Evolutionary conservation across 768 basidiomycete genomes (phyloP).

Genomic region (Cyathus striatus): DNA sequence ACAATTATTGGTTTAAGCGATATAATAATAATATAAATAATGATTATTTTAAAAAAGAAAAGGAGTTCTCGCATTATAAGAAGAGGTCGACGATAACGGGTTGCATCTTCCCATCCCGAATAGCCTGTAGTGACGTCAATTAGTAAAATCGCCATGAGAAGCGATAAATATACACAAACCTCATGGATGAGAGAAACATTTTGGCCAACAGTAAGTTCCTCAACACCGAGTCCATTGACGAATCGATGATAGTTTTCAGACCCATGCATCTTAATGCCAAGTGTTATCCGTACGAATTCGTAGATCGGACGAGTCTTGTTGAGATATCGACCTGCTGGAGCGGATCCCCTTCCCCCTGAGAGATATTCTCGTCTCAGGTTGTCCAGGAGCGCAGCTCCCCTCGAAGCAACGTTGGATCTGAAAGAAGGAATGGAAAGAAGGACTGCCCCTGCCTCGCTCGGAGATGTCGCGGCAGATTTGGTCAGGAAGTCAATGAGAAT

Average conservation of each 20-base stretch:
- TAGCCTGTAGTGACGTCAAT: conserved; percentile 26
- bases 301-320: conserved; percentile 70
- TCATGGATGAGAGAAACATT: conserved; percentile 76
- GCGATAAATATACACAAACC: conserved; percentile 29
- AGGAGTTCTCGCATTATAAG: conserved; percentile 16
- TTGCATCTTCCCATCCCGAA: conserved; percentile 50
- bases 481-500: conserved; percentile 63
- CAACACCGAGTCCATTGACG: conserved; percentile 58
- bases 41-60: too few species aligned
- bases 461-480: conserved; percentile 24
- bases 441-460: conserved; percentile 19
- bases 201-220: conserved; percentile 66
- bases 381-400: conserved; percentile 40
- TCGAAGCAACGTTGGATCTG: conserved; percentile 47
- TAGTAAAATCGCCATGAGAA: neutral
- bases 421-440: conserved; percentile 43
- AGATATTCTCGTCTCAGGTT: conserved; percentile 52
- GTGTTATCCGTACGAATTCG: conserved; percentile 63
- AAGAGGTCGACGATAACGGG: conserved; percentile 37
- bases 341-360: conserved; percentile 48
- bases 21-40: too few species aligned
- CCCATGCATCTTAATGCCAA: conserved; percentile 82
- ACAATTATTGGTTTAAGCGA: too few species aligned
- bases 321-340: conserved; percentile 66
- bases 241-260: conserved; percentile 62